Conservation (phyloP, 2,329 filamentous ascomycete genomes). For the Mycosphaerella arachidis region DNA sequence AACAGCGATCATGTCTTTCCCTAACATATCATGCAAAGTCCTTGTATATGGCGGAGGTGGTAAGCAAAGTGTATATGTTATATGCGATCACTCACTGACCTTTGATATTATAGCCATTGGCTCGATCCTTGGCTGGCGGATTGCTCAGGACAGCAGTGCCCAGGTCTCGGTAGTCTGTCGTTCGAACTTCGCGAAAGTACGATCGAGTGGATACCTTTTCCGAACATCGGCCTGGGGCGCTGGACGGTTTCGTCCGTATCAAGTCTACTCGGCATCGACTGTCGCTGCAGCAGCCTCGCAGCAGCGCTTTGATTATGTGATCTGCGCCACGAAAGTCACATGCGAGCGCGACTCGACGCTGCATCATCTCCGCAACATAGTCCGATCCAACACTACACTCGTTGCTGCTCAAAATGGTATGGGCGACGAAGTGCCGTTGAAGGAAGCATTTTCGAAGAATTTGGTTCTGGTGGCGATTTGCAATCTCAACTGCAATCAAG, state of each 20-base stretch:
- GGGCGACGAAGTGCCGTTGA: constrained; percentile 21
- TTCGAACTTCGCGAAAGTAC: constrained; percentile 21
- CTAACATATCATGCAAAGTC: constrained; percentile 3
- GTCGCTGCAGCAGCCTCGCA: not conserved
- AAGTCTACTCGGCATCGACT: constrained; percentile 13
- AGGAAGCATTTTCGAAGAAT: constrained; percentile 18
- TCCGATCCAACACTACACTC: constrained; percentile 16
- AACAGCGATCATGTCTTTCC: not conserved
- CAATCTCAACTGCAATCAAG: constrained; percentile 23
- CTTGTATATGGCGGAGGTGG: constrained; percentile 19
- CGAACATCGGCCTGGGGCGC: constrained; percentile 23
- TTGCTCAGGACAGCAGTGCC: constrained; percentile 20
- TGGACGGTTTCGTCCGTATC: constrained; percentile 20
- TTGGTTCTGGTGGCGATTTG: constrained; percentile 22
- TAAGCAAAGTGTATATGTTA: not conserved
- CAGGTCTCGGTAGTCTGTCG: constrained; percentile 24
- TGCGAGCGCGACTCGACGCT: constrained; percentile 12
- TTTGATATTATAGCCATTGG: constrained; percentile 15
- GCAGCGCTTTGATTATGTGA: constrained; percentile 22
- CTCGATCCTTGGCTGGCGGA: constrained; percentile 23
- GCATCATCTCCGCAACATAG: constrained; percentile 11
- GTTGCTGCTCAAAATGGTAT: constrained; percentile 26
- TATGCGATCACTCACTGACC: no score
- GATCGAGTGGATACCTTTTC: constrained; percentile 14
- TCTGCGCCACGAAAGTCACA: constrained; percentile 25